Evolutionary conservation across 495 filamentous ascomycete species (phyloP).

Genomic region (Paragyromitra xinjiangensis): DNA sequence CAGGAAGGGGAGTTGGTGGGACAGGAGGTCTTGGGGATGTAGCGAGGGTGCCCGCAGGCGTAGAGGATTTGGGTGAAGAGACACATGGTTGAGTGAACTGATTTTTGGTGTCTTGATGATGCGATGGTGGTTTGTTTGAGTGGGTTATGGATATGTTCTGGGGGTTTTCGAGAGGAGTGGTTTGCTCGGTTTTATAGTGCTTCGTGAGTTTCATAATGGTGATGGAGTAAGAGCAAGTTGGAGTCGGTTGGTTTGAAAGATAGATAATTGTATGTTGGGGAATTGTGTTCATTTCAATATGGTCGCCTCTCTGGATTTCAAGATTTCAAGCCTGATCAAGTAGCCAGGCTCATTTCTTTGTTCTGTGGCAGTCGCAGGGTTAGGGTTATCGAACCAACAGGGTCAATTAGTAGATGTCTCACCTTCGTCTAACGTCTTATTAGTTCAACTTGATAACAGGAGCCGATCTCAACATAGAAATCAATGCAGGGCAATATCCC

Average conservation of each 20-base stretch:
- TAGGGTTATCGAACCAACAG: background rate
- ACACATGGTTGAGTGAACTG: background rate
- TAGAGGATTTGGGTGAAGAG: conserved; percentile 11
- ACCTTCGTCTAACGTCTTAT: background rate
- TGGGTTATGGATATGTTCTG: background rate
- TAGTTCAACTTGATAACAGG: background rate
- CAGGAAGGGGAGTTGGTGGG: background rate
- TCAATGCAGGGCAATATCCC: no score
- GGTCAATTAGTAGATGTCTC: conserved; percentile 9
- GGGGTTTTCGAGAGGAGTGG: background rate
- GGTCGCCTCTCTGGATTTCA: background rate
- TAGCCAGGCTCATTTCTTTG: background rate
- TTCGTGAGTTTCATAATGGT: background rate
- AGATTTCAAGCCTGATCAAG: background rate
- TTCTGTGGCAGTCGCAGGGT: background rate
- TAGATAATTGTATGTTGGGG: background rate
- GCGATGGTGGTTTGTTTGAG: background rate
- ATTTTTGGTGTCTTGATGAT: background rate
- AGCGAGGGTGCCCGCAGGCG: conserved; percentile 5
- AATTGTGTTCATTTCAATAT: background rate
- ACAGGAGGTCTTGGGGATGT: conserved; percentile 1
- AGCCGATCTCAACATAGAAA: no score
- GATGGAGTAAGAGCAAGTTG: background rate
- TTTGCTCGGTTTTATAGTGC: background rate
- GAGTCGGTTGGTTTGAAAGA: background rate